A percentile compares a stretch with the other conserved stretches of the same genome.
phyloP scores from a whole-genome alignment of 257 asterid species.

The Euphrasia confusa region DNA sequence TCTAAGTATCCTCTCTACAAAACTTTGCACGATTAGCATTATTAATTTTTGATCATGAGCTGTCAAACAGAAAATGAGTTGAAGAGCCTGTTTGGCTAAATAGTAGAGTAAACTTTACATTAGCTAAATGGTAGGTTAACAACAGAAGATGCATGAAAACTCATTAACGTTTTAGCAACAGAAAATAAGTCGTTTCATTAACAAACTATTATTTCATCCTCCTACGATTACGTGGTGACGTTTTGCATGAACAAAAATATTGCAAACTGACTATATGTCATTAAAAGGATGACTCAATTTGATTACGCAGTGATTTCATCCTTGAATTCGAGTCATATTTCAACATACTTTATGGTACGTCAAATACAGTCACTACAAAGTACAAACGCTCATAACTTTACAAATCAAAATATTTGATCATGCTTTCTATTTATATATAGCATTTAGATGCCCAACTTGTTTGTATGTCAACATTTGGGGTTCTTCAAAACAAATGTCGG shows the following conservation, averaged over 20 bases:
- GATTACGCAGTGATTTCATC: too few relatives aligned
- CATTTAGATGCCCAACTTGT: too few relatives aligned
- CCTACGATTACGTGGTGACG: conserved; percentile 11
- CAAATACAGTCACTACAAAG: too few relatives aligned
- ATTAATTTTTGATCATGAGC: conserved; percentile 15
- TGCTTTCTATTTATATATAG: too few relatives aligned
- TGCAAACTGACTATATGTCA: not conserved
- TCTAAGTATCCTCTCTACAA: conserved; percentile 52
- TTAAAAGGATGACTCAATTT: not conserved
- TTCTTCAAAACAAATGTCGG: too few relatives aligned
- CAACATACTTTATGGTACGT: too few relatives aligned
- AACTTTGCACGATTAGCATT: conserved; percentile 42
- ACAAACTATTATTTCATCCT: not conserved
- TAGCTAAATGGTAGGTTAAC: conserved; percentile 43
- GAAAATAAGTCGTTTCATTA: too few relatives aligned
- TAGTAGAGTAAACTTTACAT: not conserved
- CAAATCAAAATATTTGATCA: too few relatives aligned
- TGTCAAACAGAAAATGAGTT: conserved; percentile 7
- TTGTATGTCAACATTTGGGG: too few relatives aligned
- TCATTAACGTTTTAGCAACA: not conserved
- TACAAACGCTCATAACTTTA: too few relatives aligned
- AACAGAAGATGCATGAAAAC: conserved; percentile 48
- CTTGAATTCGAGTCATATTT: too few relatives aligned
- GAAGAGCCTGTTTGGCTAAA: not conserved
- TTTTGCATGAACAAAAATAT: conserved; percentile 18